phyloP scores from a whole-genome alignment of 163 green algal genomes.

The Prototheca cutis region DNA sequence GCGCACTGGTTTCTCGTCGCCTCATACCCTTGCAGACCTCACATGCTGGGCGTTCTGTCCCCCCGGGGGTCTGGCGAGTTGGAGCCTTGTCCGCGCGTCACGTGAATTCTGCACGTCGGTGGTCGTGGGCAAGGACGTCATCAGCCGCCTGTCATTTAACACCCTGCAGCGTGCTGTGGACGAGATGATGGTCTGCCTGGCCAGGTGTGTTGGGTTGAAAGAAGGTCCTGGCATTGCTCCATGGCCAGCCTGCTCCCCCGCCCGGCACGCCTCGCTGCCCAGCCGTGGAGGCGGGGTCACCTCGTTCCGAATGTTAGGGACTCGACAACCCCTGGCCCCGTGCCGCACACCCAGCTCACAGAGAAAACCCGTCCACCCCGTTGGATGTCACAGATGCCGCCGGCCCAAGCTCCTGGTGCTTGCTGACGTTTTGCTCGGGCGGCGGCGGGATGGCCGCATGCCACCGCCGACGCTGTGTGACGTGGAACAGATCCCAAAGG shows the following conservation, averaged over 20 bases:
- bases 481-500: slow-evolving; percentile 17
- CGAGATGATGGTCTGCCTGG: slow-evolving; percentile 42
- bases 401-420: slow-evolving; percentile 24
- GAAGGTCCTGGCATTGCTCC: not conserved
- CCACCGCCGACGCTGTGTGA: slow-evolving; percentile 18
- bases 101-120: slow-evolving; percentile 37
- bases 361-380: not conserved
- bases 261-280: not conserved
- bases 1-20: not conserved
- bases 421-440: slow-evolving; percentile 10
- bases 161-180: slow-evolving; percentile 37
- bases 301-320: not conserved
- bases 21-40: slow-evolving; percentile 14
- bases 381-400: slow-evolving; percentile 12
- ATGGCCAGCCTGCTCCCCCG: too few species aligned
- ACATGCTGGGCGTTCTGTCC: slow-evolving; percentile 42
- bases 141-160: slow-evolving; percentile 30
- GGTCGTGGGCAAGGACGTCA: slow-evolving; percentile 42
- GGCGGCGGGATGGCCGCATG: slow-evolving; percentile 3
- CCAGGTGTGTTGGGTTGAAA: slow-evolving; percentile 12
- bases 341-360: not conserved
- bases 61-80: slow-evolving; percentile 37
- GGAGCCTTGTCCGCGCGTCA: slow-evolving; percentile 16
- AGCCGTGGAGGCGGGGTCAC: not conserved
- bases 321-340: not conserved